A percentile compares a stretch with the other conserved stretches of the same genome.
Conservation (phyloP, 208 protist genomes). For the Phytomonas francai region DNA sequence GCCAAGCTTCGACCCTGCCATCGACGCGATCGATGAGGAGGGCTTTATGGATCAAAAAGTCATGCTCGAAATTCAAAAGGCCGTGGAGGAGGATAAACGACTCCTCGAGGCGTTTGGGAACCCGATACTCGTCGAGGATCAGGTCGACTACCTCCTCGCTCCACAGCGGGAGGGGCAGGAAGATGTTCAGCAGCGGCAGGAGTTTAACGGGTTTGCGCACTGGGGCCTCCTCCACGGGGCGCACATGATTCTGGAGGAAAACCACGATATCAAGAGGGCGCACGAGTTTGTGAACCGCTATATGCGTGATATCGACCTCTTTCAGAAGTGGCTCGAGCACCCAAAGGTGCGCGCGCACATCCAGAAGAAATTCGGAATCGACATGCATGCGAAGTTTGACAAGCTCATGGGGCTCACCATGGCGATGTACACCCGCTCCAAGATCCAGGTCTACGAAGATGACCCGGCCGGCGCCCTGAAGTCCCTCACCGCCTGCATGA, state of each 20-base stretch:
- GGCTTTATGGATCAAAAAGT: slow-evolving; percentile 69
- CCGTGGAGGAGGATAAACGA: slow-evolving; percentile 75
- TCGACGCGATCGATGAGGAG: slow-evolving; percentile 81
- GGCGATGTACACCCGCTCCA: slow-evolving; percentile 81
- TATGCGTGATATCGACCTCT: slow-evolving; percentile 87
- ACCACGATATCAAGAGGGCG: slow-evolving; percentile 76
- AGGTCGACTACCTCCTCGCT: slow-evolving; percentile 76
- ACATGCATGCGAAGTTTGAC: slow-evolving; percentile 82
- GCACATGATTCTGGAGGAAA: slow-evolving; percentile 81
- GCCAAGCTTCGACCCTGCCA: slow-evolving; percentile 72
- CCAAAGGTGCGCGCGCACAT: slow-evolving; percentile 85
- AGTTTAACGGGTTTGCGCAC: slow-evolving; percentile 88
- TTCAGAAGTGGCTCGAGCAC: slow-evolving; percentile 86
- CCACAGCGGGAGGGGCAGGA: slow-evolving; percentile 78
- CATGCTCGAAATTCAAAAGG: slow-evolving; percentile 79
- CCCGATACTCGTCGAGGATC: slow-evolving; percentile 78
- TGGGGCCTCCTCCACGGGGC: slow-evolving; percentile 84
- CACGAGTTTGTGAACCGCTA: slow-evolving; percentile 89
- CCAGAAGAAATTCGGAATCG: slow-evolving; percentile 78
- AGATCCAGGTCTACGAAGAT: slow-evolving; percentile 86
- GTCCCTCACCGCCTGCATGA: slow-evolving; percentile 67
- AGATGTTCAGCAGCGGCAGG: slow-evolving; percentile 71
- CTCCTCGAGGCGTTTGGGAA: slow-evolving; percentile 85
- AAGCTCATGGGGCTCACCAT: slow-evolving; percentile 83
- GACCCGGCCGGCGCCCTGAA: slow-evolving; percentile 81